A percentile compares a stretch with the other conserved stretches of the same genome.
Evolutionary conservation across 1,139 yeast species (phyloP).

Genomic region (Magnusiomyces fungicola): DNA sequence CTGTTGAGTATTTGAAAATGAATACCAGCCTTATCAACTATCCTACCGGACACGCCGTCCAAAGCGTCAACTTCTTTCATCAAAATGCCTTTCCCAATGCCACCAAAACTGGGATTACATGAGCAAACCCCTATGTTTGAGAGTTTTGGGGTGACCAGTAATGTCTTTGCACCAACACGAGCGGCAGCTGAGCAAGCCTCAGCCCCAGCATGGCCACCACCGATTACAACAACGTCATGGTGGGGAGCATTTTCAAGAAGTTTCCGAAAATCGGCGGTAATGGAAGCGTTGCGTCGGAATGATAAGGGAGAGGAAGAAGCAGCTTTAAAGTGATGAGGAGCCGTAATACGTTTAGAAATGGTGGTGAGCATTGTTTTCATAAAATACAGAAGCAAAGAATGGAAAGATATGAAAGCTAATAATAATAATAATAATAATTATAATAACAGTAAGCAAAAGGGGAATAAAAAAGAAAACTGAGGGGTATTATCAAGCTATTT

Average conservation of each 20-base stretch:
- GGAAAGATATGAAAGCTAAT: too few relatives aligned
- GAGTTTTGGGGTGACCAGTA: constrained; percentile 69
- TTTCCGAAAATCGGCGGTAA: constrained; percentile 8
- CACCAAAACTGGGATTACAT: constrained; percentile 97
- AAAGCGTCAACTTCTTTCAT: constrained; percentile 91
- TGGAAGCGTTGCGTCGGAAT: constrained; percentile 7
- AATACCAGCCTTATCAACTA: constrained; percentile 89
- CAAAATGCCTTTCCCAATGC: constrained; percentile 94
- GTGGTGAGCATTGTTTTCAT: too few relatives aligned
- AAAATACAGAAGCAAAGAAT: too few relatives aligned
- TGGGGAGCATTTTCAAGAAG: constrained; percentile 14
- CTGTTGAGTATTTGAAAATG: constrained; percentile 83
- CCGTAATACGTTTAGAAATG: too few relatives aligned
- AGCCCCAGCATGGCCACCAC: constrained; percentile 99
- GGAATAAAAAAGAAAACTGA: too few relatives aligned
- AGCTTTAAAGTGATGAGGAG: too few relatives aligned
- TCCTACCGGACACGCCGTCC: constrained; percentile 80
- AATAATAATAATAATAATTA: too few relatives aligned
- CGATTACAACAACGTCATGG: constrained; percentile 76
- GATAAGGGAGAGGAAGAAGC: neutral
- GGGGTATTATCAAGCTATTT: too few relatives aligned
- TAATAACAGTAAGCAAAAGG: too few relatives aligned
- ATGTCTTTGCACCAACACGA: constrained; percentile 65
- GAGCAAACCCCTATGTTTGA: constrained; percentile 87
- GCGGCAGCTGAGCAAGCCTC: constrained; percentile 97